Conservation (phyloP, 495 filamentous ascomycete species). For the Aspergillus kassunensis region DNA sequence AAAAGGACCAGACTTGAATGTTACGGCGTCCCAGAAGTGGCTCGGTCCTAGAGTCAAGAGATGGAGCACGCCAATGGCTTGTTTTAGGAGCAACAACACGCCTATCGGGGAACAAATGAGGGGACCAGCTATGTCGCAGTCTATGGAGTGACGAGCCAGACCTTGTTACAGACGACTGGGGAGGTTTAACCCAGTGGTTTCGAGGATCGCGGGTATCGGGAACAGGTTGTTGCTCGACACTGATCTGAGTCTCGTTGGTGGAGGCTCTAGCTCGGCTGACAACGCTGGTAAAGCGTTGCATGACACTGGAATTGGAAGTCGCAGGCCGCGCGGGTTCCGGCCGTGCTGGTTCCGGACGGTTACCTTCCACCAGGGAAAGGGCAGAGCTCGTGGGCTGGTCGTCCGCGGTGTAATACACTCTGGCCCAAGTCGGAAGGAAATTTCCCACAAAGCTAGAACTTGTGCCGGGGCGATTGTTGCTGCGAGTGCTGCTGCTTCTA, state of each 20-base stretch:
- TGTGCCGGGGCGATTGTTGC: constrained; percentile 37
- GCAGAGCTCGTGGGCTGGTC: constrained; percentile 28
- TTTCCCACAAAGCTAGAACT: constrained; percentile 54
- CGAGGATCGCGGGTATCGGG: constrained; percentile 41
- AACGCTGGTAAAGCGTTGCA: constrained; percentile 29
- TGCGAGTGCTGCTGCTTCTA: constrained; percentile 36
- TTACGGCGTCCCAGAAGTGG: constrained; percentile 63
- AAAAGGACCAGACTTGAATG: constrained; percentile 82
- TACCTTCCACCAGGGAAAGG: constrained; percentile 31
- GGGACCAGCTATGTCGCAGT: constrained; percentile 60
- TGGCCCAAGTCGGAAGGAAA: constrained; percentile 43
- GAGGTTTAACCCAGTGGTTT: constrained; percentile 38
- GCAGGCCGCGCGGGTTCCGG: constrained; percentile 28
- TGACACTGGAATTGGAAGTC: constrained; percentile 30
- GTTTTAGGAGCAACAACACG: constrained; percentile 31
- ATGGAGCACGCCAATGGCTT: constrained; percentile 64
- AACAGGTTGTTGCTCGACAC: constrained; percentile 17
- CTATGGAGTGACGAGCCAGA: constrained; percentile 24
- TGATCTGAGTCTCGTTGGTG: constrained; percentile 17
- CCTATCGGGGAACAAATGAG: constrained; percentile 65
- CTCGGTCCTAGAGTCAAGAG: constrained; percentile 58
- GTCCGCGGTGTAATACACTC: constrained; percentile 45
- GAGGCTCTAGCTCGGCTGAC: constrained; percentile 18
- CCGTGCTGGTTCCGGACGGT: constrained; percentile 30
- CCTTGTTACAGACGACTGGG: constrained; percentile 21